Percentiles rank a stretch among this genome's conserved stretches.
Evolutionary conservation across 805 yeast genomes (phyloP).

Genomic region (Hemisphaericaspora nanyangensis): DNA sequence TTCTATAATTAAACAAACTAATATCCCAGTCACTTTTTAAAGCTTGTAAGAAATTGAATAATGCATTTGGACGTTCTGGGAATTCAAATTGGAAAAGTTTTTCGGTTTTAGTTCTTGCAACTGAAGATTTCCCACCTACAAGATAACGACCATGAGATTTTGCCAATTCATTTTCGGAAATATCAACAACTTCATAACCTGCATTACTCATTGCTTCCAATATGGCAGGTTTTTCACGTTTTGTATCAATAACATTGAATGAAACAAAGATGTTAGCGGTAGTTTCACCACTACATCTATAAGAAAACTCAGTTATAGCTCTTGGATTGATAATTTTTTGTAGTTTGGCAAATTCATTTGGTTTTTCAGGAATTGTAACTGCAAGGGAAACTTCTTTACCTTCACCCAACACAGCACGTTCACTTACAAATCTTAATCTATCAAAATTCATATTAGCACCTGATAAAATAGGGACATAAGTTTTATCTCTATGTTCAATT

Average conservation of each 20-base stretch:
- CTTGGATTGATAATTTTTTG: conserved; percentile 82
- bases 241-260: conserved; percentile 76
- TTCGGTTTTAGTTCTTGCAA: conserved; percentile 61
- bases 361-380: conserved; percentile 86
- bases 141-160: conserved; percentile 94
- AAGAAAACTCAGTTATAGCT: conserved; percentile 89
- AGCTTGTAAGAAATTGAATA: conserved; percentile 70
- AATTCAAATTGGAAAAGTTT: conserved; percentile 82
- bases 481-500: conserved; percentile 61
- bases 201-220: conserved; percentile 52
- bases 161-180: conserved; percentile 91
- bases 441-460: conserved; percentile 99
- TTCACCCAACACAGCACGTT: conserved; percentile 97
- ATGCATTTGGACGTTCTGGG: conserved; percentile 97
- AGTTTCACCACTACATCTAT: conserved; percentile 58
- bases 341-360: conserved; percentile 82
- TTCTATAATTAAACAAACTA: conserved; percentile 92
- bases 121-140: conserved; percentile 74
- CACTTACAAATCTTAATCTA: conserved; percentile 90
- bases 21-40: conserved; percentile 84
- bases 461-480: conserved; percentile 80
- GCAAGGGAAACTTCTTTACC: conserved; percentile 93
- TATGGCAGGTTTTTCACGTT: conserved; percentile 66
- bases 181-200: conserved; percentile 63
- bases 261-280: conserved; percentile 83